A percentile compares a stretch with the other conserved stretches of the same genome.
These are phyloP conservation scores for Lippia alba DNA, from an alignment of 305 asterid genomes.

Conservation along the genomic window DNA sequence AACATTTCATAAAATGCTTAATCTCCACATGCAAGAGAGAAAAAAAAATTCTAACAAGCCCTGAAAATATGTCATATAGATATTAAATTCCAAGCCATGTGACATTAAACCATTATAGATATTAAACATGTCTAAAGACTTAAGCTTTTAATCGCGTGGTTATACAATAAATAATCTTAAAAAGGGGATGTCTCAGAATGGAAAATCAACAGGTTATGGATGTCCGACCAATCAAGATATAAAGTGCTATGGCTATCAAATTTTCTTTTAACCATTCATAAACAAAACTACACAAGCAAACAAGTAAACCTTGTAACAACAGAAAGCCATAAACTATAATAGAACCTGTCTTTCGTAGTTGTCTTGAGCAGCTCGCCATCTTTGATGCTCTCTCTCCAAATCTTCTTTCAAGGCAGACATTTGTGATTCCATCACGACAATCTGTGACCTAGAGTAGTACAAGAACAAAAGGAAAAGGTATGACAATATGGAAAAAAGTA, in stretches of 20 bases:
- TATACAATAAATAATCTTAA: too few relatives aligned
- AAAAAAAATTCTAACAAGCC: too few relatives aligned
- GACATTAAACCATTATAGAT: too few relatives aligned
- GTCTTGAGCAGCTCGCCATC: constrained; percentile 82
- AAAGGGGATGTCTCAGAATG: too few relatives aligned
- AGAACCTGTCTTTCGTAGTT: constrained; percentile 95
- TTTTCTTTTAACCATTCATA: neutral
- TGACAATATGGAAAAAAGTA: constrained; percentile 1
- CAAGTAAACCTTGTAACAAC: neutral
- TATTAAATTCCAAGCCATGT: too few relatives aligned
- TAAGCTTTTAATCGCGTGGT: too few relatives aligned
- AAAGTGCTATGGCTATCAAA: too few relatives aligned
- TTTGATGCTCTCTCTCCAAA: constrained; percentile 78
- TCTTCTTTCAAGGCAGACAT: constrained; percentile 75
- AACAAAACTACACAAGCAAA: constrained; percentile 18
- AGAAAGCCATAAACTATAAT: constrained; percentile 11
- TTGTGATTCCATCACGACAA: constrained; percentile 67
- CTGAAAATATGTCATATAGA: too few relatives aligned
- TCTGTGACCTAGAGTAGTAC: constrained; percentile 56
- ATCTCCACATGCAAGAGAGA: too few relatives aligned
- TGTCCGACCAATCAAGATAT: too few relatives aligned
- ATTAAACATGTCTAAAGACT: too few relatives aligned
- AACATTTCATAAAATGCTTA: neutral
- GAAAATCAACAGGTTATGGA: too few relatives aligned
- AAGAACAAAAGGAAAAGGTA: constrained; percentile 17